phyloP scores from a whole-genome alignment of 2,329 filamentous ascomycete genomes.

The Colletotrichum camelliae region DNA sequence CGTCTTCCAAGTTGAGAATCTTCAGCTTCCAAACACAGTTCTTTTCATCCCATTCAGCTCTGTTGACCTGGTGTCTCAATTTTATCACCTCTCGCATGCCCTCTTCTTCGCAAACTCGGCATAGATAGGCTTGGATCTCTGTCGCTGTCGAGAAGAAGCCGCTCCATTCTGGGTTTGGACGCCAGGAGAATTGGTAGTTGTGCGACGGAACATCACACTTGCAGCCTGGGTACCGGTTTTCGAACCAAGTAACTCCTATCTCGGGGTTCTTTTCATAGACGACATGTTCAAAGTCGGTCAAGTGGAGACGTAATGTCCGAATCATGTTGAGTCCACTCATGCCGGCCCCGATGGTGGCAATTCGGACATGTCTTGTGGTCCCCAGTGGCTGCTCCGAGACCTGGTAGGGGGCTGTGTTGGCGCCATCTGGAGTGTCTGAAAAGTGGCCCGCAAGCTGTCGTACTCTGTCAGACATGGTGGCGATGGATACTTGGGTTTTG shows the following conservation, averaged over 20 bases:
- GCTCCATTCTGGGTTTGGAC: conserved; percentile 63
- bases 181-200: conserved; percentile 67
- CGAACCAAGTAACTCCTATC: conserved; percentile 62
- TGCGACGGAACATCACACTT: conserved; percentile 61
- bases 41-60: conserved; percentile 49
- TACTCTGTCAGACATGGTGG: not conserved
- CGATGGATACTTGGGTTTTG: not conserved
- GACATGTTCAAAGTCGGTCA: conserved; percentile 47
- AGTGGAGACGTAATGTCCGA: conserved; percentile 45
- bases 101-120: conserved; percentile 49
- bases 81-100: conserved; percentile 47
- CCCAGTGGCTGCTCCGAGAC: not conserved
- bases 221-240: conserved; percentile 64
- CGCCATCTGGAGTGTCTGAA: not conserved
- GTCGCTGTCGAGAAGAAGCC: conserved; percentile 58
- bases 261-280: conserved; percentile 62
- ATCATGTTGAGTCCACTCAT: conserved; percentile 33
- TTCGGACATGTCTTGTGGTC: conserved; percentile 12
- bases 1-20: conserved; percentile 41
- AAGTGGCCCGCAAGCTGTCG: not conserved
- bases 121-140: conserved; percentile 62
- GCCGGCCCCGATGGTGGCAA: conserved; percentile 31
- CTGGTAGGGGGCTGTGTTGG: not conserved
- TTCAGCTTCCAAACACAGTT: conserved; percentile 46
- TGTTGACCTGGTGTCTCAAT: conserved; percentile 43